These are phyloP conservation scores for Didymella pinodella DNA, from an alignment of 2,329 filamentous ascomycete species.

Conservation along the genomic window DNA sequence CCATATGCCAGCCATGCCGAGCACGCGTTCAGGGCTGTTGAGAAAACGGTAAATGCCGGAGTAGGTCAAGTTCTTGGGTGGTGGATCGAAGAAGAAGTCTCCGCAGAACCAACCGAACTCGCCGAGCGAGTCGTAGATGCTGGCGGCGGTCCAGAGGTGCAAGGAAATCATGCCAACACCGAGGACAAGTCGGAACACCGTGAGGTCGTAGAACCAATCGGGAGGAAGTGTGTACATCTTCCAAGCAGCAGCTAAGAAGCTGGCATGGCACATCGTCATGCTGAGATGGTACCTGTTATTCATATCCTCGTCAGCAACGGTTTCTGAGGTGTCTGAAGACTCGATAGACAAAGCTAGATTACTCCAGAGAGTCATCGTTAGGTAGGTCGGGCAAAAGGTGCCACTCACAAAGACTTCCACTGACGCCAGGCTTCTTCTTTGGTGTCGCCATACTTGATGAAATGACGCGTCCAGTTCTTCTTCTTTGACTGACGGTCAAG, in stretches of 20 bases:
- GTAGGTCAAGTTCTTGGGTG: constrained; percentile 83
- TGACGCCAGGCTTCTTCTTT: constrained; percentile 93
- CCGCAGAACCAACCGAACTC: constrained; percentile 99
- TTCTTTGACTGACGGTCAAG: constrained; percentile 84
- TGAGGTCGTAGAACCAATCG: constrained; percentile 87
- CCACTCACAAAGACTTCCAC: constrained; percentile 79
- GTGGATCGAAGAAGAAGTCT: constrained; percentile 95
- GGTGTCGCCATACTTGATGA: constrained; percentile 93
- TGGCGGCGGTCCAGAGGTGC: constrained; percentile 90
- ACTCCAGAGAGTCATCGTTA: no score
- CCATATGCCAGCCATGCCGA: constrained; percentile 95
- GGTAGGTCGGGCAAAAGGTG: background rate
- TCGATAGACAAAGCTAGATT: background rate
- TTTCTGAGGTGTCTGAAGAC: background rate
- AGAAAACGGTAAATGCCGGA: constrained; percentile 97
- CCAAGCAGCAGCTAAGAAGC: constrained; percentile 90
- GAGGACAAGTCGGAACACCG: constrained; percentile 84
- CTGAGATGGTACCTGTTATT: constrained; percentile 76
- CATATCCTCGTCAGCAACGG: background rate
- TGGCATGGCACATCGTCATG: constrained; percentile 87
- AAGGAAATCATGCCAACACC: constrained; percentile 81
- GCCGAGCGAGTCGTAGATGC: constrained; percentile 93
- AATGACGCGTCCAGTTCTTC: constrained; percentile 97
- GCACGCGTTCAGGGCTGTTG: constrained; percentile 94
- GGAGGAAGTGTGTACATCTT: constrained; percentile 92